Percentiles rank a stretch among this genome's conserved stretches.
phyloP scores from a whole-genome alignment of 345 rosid genomes.

The Mangifera indica region DNA sequence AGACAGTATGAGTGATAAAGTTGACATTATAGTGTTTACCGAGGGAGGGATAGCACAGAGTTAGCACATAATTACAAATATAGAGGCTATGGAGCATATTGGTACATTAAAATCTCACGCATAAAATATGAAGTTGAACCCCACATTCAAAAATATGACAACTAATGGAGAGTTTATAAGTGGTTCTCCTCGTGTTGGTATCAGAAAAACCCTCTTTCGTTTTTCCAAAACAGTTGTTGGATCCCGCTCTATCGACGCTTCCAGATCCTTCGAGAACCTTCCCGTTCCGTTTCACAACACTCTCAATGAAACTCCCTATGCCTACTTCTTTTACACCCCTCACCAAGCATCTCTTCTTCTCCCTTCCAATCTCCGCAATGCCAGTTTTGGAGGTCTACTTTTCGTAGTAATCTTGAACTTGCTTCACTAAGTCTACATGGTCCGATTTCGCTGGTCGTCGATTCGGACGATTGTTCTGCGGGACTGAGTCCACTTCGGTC shows the following conservation, averaged over 20 bases:
- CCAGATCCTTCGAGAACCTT: conserved; percentile 55
- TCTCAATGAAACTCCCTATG: conserved; percentile 44
- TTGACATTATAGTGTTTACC: too few relatives aligned
- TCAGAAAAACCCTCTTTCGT: conserved; percentile 50
- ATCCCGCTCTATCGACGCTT: conserved; percentile 62
- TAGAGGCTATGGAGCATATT: too few relatives aligned
- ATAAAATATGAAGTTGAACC: too few relatives aligned
- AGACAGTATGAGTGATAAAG: too few relatives aligned
- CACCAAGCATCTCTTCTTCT: conserved; percentile 46
- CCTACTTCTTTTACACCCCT: conserved; percentile 63
- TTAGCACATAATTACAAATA: too few relatives aligned
- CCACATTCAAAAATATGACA: too few relatives aligned
- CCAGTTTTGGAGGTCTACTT: conserved; percentile 56
- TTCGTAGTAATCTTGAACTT: not conserved
- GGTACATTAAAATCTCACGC: too few relatives aligned
- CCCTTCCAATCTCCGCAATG: conserved; percentile 28
- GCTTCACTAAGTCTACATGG: not conserved
- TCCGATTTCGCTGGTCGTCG: not conserved
- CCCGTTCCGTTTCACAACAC: conserved; percentile 55
- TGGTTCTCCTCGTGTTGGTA: too few relatives aligned
- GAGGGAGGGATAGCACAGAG: too few relatives aligned
- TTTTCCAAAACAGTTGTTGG: conserved; percentile 40
- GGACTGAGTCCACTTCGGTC: not conserved
- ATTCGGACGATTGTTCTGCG: not conserved
- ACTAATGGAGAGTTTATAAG: too few relatives aligned